Evolutionary conservation across 768 basidiomycete species (phyloP).

Genomic region (Leccinum fibrillosum): DNA sequence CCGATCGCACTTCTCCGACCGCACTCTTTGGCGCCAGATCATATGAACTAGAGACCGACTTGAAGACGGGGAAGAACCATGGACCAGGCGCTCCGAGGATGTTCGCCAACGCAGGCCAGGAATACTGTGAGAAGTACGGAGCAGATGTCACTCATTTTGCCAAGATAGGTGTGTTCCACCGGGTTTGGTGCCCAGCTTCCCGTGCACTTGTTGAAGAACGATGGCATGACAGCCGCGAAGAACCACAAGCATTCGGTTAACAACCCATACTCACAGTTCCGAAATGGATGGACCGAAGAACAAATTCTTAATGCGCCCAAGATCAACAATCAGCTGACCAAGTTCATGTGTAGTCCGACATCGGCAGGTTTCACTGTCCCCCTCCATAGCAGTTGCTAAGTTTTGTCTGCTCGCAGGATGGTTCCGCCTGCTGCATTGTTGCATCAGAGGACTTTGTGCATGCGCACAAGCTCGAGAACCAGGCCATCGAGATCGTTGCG

Average conservation of each 20-base stretch:
- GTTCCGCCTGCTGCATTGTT: conserved; percentile 72
- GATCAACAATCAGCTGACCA: conserved; percentile 71
- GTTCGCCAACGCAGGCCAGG: conserved; percentile 70
- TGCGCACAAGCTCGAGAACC: conserved; percentile 70
- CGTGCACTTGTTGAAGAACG: neutral
- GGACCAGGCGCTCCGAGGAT: conserved; percentile 71
- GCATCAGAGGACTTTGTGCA: conserved; percentile 80
- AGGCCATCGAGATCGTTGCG: conserved; percentile 80
- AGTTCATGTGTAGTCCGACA: conserved; percentile 87
- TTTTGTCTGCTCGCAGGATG: conserved; percentile 44
- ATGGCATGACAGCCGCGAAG: conserved; percentile 58
- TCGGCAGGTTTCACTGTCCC: conserved; percentile 41
- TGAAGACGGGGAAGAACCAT: conserved; percentile 51
- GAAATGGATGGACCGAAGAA: conserved; percentile 71
- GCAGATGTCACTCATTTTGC: conserved; percentile 66
- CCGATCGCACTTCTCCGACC: conserved; percentile 49
- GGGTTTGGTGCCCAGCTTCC: neutral
- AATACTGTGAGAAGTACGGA: conserved; percentile 76
- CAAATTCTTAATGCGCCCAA: conserved; percentile 64
- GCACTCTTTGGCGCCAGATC: conserved; percentile 42
- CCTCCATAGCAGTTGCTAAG: neutral
- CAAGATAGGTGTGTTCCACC: conserved; percentile 56
- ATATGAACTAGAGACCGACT: conserved; percentile 45
- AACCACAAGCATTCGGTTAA: conserved; percentile 80
- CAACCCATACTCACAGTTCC: conserved; percentile 87